Evolutionary conservation across 2,329 filamentous ascomycete genomes (phyloP), one percentile per base, ranked within the genome.

Genomic region (Phyllosticta citriasiana): DNA sequence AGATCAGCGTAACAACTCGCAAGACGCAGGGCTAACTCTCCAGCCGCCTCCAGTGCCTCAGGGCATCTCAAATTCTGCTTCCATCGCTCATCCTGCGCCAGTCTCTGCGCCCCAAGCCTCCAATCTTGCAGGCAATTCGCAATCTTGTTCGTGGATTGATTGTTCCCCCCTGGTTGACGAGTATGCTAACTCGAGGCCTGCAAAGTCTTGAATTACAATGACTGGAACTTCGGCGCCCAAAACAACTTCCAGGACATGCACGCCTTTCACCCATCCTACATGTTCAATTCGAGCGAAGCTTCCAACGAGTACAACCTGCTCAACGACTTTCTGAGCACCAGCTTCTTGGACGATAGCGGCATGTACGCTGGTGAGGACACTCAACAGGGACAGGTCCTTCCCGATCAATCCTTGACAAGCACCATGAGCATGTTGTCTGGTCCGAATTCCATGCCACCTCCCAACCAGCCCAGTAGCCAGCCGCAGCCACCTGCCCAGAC

Each of bases 301-400:
- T 92, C 89, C 64, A 94, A 94, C 77, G 94, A 99, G 79, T 97
- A 96, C 74, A 96, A 97, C 72, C 79, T 97, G 57, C 84, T 99
- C 71, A 96, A 95, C 79, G 93, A 99, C 74, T 97, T 97, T 72
- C 82, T 99, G 64, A 94, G 92, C 74, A 95, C 87, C 67, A 96
- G 90, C 71, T 79, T 97, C 60, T 82, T 97, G 65, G 92, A 97
- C 76, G 92, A 80, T 65, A 76, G 74, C 59, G 71, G 70, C 24
- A 71, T 78, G 33, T 79, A 78, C 59, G 68, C 69, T 53, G 72
- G 73, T 57, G 76, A 79, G 51, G 61, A 62, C 19, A 62, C 59
- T 33, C 70, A 74, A 22, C 75, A 77, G 61, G 40, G 40, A n/a
- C 80, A 84, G 14, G 73, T 85, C 9, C 85, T 84, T 71, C 79